Evolutionary conservation across 2,329 filamentous ascomycete species (phyloP), one percentile per base, ranked within the genome.

Genomic region (Aureobasidium leucospermi): DNA sequence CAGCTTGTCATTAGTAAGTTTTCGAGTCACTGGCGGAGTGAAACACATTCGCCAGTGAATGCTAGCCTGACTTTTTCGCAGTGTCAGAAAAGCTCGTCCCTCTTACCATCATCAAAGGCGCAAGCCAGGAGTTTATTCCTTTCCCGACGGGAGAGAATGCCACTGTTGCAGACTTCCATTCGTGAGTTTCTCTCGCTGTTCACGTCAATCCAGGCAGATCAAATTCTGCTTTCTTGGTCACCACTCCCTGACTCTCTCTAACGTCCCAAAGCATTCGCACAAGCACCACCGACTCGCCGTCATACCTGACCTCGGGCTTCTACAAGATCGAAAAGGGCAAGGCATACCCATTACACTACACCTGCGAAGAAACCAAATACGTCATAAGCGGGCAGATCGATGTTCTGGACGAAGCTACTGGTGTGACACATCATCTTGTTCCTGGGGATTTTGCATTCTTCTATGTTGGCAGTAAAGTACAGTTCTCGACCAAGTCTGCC

Each of bases 31-130:
- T 23, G 19, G 19, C 19, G 19, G 19, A 19, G 19, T 19, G 23
- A 23, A 4, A 23, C 23, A 2, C 23, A 23, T 23, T 23, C 23
- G 23, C 23, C 23, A 23, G 2, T 23, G 23, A 23, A 23, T 23
- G 23, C 23, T 23, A 23, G 23, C 23, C 13, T 41, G 8, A 32
- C 13, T 6, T 9, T 8, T 5, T 4, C 10, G 4, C n/a, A 58
- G 55, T 58, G 55, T 58, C 55, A 13, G 23, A 32, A 28, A n/a
- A 48, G 13, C 55, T 48, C 28, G 60, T 65, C 28, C 63, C 64
- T 48, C 64, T 65, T 47, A 65, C 64, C 38, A 58, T 65, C 57
- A 61, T 65, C 62, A 64, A 65, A 39, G 64, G 64, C 56, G 64
- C 64, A 43, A 51, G 63, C 51, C 41, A 60, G 29, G 60, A 64